Base-by-base conservation (phyloP, 345 rosid genomes). In the Euphorbia peplus region DNA sequence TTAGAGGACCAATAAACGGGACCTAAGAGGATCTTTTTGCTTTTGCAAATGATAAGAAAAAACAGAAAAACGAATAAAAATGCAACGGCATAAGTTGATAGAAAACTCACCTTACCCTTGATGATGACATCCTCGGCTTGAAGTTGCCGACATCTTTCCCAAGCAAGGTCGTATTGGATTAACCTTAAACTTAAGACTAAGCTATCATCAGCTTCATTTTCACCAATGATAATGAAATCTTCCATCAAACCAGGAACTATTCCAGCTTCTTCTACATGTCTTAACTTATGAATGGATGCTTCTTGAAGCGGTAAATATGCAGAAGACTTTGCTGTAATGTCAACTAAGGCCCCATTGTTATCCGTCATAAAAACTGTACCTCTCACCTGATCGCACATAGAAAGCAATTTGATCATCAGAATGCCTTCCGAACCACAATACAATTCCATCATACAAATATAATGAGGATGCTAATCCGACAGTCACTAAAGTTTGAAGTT, bases 91-190 rank as follows among this genome's bases (percentile, higher is more conserved):
- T 37, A 13, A 15, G 10, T 18, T n/a, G 52, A 12, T 48, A 21
- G 52, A 58, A 76, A 55, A 71, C 83, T 5, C 68, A 88, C 97
- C 93, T 89, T 88, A 73, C 97, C 98, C 90, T 91, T 91, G 53
- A 93, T 79, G 55, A 80, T 76, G 39, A 84, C 96, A 81, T 93
- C 97, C 86, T 93, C 98, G 77, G 96, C 83, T 75, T 91, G 98
- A 74, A 93, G 98, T 81, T 93, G 98, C 78, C 92, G 86, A 48
- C 98, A 93, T 62, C 97, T 81, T 80, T 91, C 97, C 99, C 97
- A 91, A 51, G 95, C 91, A 80, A 91, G 95, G 67, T 87, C 91
- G 28, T 83, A 87, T 18, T 95, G 99, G 64, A 85, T 80, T 44
- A 35, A 24, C 80, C 85, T 83, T 44, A 93, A 82, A 87, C 98